Evolutionary conservation across 108 stramenopile species (phyloP), one percentile per base, ranked within the genome.

Genomic region (Fistulifera solaris): DNA sequence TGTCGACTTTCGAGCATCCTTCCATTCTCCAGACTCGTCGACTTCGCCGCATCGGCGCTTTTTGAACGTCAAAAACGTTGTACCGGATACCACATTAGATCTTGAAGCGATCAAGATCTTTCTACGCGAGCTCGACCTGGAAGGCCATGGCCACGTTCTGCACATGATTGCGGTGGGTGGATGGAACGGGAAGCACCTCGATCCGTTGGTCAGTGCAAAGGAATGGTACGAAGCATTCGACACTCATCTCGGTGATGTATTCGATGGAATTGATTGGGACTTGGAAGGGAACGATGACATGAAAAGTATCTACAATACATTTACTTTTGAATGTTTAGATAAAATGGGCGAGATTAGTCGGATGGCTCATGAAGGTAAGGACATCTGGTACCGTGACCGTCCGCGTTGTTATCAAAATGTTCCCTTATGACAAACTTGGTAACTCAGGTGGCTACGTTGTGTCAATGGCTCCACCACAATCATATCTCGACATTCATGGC

Each of bases 201-300:
- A 73, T 10, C 22, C 67, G 1, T 40, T 39, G 0, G 22, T 74
- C 10, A 49, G 53, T 10, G 79, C 69, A 26, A 27, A 66, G 21
- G 53, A 66, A 17, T 75, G 73, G 75, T 85, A 61, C 47, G 42
- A 74, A 6, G 40, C 63, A 1, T 85, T 75, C 42, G 41, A 52
- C 43, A 48, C 62, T 12, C 7, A 18, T 23, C 53, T 52, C 48
- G 77, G 69, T n/a, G 53, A 70, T 47, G 24, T 69, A 1, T 87
- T 87, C 54, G 74, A 87, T 66, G 86, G 86, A 17, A 66, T 85
- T n/a, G 89, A 90, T 57, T 90, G 82, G 89, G 89, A 90, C 55
- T 67, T 87, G 48, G 89, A 91, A 56, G 89, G 89, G 40, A 61
- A 87, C 58, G 89, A 91, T 50, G 60, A 72, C 51, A 21, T 67